Evolutionary conservation across 2,329 filamentous ascomycete species (phyloP), one percentile per base, ranked within the genome.

Genomic region (Paramyrothecium roridum): DNA sequence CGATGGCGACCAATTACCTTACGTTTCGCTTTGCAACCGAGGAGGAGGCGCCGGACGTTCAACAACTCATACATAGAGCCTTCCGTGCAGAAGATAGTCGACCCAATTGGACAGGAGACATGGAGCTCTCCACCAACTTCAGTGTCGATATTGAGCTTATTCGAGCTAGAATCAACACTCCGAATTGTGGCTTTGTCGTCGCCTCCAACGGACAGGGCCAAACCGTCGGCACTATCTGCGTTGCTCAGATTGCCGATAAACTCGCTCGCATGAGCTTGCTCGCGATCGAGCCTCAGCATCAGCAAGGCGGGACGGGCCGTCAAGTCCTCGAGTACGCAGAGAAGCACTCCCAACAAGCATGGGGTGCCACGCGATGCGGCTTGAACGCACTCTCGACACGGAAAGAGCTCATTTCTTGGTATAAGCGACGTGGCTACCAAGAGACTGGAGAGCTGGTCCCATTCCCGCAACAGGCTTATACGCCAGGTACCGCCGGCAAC

Each of bases 61-160:
- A 73, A 26, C 55, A 66, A 17, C 65, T 78, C 1, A 68, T 76
- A 1, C 65, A 77, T 52, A 59, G 67, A 13, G 73, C 75, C 0
- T 78, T 78, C 49, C 73, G 72, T 34, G 65, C 73, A 48, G 63
- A 69, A 3, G 75, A 76, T 46, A 70, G 57, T 56, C 63, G 74
- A 50, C 55, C 66, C 53, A 57, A 63, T 55, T 74, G 71, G 71
- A 70, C 70, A 0, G 74, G 65, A 3, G 63, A 73, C 53, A 61
- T 68, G 34, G 65, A 65, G 82, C 79, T 92, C 8, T 89, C 83
- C 48, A 89, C 87, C 12, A 85, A 80, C 51, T 91, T 90, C 71
- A 87, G 82, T 2, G 87, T 88, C 2, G 79, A 81, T 51, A 87
- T 90, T 63, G 82, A 87, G 56, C 84, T 88, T 66, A 69, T 79